Evolutionary conservation across 2,329 filamentous ascomycete species (phyloP).

Genomic region (Pseudocercospora cruenta): DNA sequence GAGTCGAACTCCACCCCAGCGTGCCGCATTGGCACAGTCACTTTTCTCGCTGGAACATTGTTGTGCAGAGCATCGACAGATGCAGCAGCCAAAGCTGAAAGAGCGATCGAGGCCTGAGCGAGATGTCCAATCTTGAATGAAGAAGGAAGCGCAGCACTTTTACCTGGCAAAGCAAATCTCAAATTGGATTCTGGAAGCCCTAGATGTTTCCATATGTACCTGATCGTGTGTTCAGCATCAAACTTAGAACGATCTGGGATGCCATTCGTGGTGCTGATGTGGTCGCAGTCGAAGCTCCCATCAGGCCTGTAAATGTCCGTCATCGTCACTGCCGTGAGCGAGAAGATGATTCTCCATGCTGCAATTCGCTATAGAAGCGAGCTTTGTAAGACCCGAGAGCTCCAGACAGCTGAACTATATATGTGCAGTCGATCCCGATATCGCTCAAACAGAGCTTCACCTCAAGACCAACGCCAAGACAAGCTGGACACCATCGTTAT

Average conservation of each 20-base stretch:
- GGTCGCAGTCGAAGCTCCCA: background rate
- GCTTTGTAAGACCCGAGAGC: too few relatives aligned
- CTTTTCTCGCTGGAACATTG: constrained; percentile 36
- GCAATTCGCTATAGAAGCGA: too few relatives aligned
- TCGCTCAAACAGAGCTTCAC: too few relatives aligned
- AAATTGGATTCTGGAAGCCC: constrained; percentile 20
- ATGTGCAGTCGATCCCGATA: too few relatives aligned
- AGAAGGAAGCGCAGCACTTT: constrained; percentile 46
- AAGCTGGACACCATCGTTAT: too few relatives aligned
- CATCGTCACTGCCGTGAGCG: background rate
- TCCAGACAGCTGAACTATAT: too few relatives aligned
- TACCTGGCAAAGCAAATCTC: constrained; percentile 28
- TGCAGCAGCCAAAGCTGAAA: constrained; percentile 56
- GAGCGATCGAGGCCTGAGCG: constrained; percentile 56
- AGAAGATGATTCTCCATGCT: too few relatives aligned
- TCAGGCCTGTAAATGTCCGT: background rate
- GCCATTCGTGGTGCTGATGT: background rate
- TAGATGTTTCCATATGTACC: constrained; percentile 39
- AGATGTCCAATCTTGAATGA: constrained; percentile 60
- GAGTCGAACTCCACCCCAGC: constrained; percentile 59
- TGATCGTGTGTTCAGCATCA: constrained; percentile 34
- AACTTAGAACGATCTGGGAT: constrained; percentile 32
- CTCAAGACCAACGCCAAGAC: too few relatives aligned
- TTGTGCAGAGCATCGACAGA: constrained; percentile 48
- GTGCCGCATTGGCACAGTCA: constrained; percentile 52